Base-by-base conservation (phyloP, 1,284 basidiomycete genomes). In the Sporisorium scitamineum region DNA sequence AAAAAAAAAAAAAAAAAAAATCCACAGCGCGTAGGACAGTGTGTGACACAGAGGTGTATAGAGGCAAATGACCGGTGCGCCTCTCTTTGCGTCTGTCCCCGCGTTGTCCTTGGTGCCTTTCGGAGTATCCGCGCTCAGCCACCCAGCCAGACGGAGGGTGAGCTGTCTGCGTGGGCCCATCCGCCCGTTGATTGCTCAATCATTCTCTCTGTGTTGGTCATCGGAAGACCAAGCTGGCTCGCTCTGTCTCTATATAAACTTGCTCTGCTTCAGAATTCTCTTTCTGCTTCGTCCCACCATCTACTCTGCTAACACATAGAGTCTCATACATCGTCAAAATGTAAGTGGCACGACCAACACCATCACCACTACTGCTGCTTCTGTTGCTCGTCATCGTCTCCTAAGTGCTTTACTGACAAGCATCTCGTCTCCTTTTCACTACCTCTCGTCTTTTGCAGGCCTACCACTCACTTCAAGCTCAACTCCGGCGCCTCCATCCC, bases 401-500 rank as follows among this genome's bases (percentile, higher is more conserved):
- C 52, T 16, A 34, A 8, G 9, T 29, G 1, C 22, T 41, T 14
- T 24, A 14, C 26, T 29, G 27, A 18, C 44, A 47, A 14, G 8
- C 37, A 9, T n/a, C 58, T 39, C 45, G n/a, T n/a, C n/a, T n/a
- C n/a, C n/a, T n/a, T n/a, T n/a, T n/a, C n/a, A n/a, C n/a, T n/a
- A n/a, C n/a, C n/a, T n/a, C 24, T 53, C 51, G 18, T 27, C 42
- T 34, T n/a, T 26, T 9, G n/a, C 31, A 42, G 73, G 67, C 60
- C 61, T 56, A 61, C 73, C 47, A 61, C 80, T 54, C 57, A 70
- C 45, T 76, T 76, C 51, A 78, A 73, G 59, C 75, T 80, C 53
- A 76, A 78, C 76, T 77, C 65, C 53, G 79, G 79, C 48, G 76
- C 69, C 11, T 69, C 68, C 29, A 78, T 82, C 44, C 76, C 78